phyloP scores from a whole-genome alignment of 306 rosid species.

The Purshia tridentata region DNA sequence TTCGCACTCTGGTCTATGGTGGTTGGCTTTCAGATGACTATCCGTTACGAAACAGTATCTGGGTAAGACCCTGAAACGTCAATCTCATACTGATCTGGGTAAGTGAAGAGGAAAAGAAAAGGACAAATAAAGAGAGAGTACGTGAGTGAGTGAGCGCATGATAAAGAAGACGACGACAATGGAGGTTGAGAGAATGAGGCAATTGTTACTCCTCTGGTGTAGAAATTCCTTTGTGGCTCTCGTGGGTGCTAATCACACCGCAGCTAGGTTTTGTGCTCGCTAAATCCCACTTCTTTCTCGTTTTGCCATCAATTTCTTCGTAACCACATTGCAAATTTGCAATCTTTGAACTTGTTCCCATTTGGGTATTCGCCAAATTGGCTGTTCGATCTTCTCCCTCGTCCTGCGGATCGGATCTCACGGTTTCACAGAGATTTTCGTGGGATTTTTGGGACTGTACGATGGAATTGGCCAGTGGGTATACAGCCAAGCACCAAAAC shows the following conservation, averaged over 20 bases:
- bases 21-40: constrained; percentile 30
- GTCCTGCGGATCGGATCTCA: constrained; percentile 6
- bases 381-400: constrained; percentile 8
- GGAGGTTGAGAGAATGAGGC: constrained; percentile 54
- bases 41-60: not conserved
- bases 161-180: constrained; percentile 19
- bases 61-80: constrained; percentile 28
- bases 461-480: constrained; percentile 31
- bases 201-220: constrained; percentile 47
- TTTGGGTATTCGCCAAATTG: constrained; percentile 29
- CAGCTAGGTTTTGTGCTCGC: constrained; percentile 72
- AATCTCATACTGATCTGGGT: constrained; percentile 13
- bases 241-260: constrained; percentile 83
- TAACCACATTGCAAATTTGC: not conserved
- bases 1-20: not conserved
- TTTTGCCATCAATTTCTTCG: constrained; percentile 1
- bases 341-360: constrained; percentile 21
- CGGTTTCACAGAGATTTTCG: not conserved
- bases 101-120: not conserved
- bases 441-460: not conserved
- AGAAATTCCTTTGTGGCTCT: constrained; percentile 54
- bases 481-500: constrained; percentile 16
- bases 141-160: not conserved
- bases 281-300: constrained; percentile 23
- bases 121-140: not conserved